Evolutionary conservation across 495 filamentous ascomycete species (phyloP), one percentile per base, ranked within the genome.

Genomic region (Neurospora sp.): DNA sequence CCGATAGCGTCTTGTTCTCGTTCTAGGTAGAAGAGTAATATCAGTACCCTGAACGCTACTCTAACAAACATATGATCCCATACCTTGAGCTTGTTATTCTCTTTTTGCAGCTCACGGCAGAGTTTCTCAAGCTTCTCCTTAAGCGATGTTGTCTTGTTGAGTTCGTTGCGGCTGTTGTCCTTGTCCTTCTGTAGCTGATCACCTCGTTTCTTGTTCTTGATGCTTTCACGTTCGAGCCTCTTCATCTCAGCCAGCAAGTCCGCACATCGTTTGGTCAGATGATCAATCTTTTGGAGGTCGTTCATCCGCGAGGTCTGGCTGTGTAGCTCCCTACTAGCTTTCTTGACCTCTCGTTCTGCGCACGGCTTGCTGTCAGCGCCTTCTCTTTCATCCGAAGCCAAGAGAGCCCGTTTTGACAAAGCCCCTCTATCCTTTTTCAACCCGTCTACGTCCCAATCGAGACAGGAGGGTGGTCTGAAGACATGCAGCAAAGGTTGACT

Each of bases 41-140:
- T 66, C 27, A 66, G 27, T 35, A 37, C 27, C 54, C 14, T 66
- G 54, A 66, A 66, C 12, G 23, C 27, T 16, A 66, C 14, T 18
- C 6, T 35, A 31, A 31, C 27, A 3, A 20, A 16, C 69, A 23
- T 54, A 73, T 74, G 73, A 72, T 70, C 73, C 79, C 82, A 72
- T 79, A 97, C 94, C 91, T 98, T 98, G 20, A 99, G 87, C 80
- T 94, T 93, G 81, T 98, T 98, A 81, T 98, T 98, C 79, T 99
- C 96, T 77, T 93, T 92, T 54, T 94, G 94, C 41, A 98, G 84
- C 78, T 98, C 95, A 40, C 96, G 85, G 76, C 94, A 97, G 48
- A 98, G 85, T 78, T 97, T 98, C 80, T 98, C 96, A 46, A 98
- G 84, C 82, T 98, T 98, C 75, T 97, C 93, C 80, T 94, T 97